Evolutionary conservation across 495 filamentous ascomycete species (phyloP), one percentile per base, ranked within the genome.

Genomic region (Durotheca rogersii): DNA sequence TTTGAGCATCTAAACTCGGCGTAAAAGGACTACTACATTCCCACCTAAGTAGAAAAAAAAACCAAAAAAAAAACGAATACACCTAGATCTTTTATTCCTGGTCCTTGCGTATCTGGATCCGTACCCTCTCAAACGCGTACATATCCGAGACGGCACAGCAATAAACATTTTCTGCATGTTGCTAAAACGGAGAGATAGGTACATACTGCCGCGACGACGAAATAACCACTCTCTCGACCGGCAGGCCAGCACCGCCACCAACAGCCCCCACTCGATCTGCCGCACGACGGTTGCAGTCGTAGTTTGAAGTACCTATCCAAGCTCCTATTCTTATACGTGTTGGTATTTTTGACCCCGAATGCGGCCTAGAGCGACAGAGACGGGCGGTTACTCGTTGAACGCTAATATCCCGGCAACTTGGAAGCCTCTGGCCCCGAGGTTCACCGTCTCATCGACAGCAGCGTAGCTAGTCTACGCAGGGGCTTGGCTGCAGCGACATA

Each of bases 101-200:
- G n/a, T n/a, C n/a, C n/a, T n/a, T n/a, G n/a, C n/a, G n/a, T n/a
- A n/a, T n/a, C n/a, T n/a, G n/a, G n/a, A n/a, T n/a, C n/a, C n/a
- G n/a, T n/a, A n/a, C n/a, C n/a, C n/a, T n/a, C n/a, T n/a, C n/a
- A n/a, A n/a, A n/a, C n/a, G n/a, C n/a, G n/a, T n/a, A n/a, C n/a
- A n/a, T n/a, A n/a, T n/a, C n/a, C n/a, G n/a, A 15, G 40, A 58
- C 56, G 56, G 56, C 56, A 25, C 56, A 58, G 49, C 50, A 50
- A 37, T 35, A 48, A 30, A 40, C n/a, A n/a, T n/a, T n/a, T 11
- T 25, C 55, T 44, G 55, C 44, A 47, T 19, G 39, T 32, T 41
- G 16, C 44, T 53, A 27, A 45, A 30, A 40, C 20, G 40, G 15
- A 49, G 53, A 53, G 44, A 42, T 50, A 40, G 37, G 30, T 53